These are phyloP conservation scores for Roridomyces roridus DNA, from an alignment of 768 basidiomycete genomes.

Conservation along the genomic window DNA sequence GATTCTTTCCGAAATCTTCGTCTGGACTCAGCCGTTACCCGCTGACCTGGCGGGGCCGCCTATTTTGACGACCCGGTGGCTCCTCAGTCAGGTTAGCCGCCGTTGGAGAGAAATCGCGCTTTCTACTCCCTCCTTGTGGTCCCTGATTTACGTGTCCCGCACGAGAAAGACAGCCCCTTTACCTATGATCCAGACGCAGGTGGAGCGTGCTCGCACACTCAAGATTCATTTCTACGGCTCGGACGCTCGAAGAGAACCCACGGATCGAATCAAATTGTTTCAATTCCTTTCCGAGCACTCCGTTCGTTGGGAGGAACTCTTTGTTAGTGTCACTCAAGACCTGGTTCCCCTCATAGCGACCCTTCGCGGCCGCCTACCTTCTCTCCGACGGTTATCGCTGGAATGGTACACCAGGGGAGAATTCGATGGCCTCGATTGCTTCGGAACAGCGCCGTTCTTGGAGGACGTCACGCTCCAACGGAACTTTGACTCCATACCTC, in stretches of 20 bases:
- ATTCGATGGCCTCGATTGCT: neutral
- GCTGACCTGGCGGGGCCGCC: neutral
- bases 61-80: too few relatives aligned
- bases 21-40: neutral
- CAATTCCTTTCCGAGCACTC: neutral
- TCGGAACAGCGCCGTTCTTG: neutral
- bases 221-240: neutral
- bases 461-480: neutral
- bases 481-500: neutral
- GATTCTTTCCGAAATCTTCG: constrained; percentile 3
- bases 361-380: neutral
- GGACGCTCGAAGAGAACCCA: neutral
- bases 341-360: neutral
- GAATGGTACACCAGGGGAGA: neutral
- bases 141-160: neutral
- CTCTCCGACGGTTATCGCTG: neutral
- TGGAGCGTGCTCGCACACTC: neutral
- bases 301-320: neutral
- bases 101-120: constrained; percentile 6
- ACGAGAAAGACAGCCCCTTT: neutral
- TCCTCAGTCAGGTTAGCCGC: neutral
- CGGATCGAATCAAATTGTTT: neutral
- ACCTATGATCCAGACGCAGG: neutral
- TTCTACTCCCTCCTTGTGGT: constrained; percentile 5
- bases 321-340: neutral